Base-by-base conservation (phyloP, 202 grass and related monocot species). In the Elaeis oleifera region DNA sequence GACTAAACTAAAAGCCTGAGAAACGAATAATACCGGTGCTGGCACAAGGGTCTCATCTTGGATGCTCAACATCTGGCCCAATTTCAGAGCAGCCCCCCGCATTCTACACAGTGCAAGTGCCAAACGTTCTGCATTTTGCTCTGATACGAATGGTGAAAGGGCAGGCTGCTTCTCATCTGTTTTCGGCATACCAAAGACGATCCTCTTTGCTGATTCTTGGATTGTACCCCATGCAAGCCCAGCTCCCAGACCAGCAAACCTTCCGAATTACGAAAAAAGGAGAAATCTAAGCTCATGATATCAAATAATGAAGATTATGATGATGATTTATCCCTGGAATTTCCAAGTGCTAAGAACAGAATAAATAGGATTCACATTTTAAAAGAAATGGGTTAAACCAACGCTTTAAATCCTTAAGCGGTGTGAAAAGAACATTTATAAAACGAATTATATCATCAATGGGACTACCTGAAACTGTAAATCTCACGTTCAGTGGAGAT, bases 31-130 rank as follows among this genome's bases (percentile, higher is more conserved):
- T 91, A 97, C 92, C 76, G 88, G 92, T 0, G 81, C 74, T 11
- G 92, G 92, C 24, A 91, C 88, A 16, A 97, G 84, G 11, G 92
- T 91, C 60, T 97, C 88, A 50, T 97, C 92, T 73, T 97, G 92
- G 57, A 97, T 97, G 77, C 92, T 91, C 76, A 97, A 75, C 87
- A 97, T 84, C 77, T 97, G 84, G 11, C 88, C 92, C 18, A 91
- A 82, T 65, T 97, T 91, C 53, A 97, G 83, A 6, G 92, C 92
- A 0, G 92, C 92, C 39, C 92, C 92, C n/a, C 88, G 62, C 92
- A 97, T 97, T 61, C 92, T 80, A 57, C 92, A 97, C 52, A 97
- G 72, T 0, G 92, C 92, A 36, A 91, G 67, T 3, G 92, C 92
- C 29, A 97, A 71, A 49, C 84, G 88, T 77, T 97, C 87, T 15